Conservation (phyloP, 129 eudicot species). For the Flaveria ramosissima region DNA sequence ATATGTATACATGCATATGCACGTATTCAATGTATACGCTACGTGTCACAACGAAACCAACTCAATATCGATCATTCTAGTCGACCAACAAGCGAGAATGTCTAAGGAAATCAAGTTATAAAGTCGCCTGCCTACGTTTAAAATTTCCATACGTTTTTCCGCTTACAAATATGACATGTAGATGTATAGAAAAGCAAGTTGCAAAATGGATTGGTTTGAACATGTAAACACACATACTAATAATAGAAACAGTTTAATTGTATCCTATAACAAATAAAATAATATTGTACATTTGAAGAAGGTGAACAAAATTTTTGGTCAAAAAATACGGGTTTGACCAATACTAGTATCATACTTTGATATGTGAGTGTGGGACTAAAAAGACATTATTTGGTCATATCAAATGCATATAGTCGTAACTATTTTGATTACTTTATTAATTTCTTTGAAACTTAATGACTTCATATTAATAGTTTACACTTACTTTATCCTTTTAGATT, state of each 20-base stretch:
- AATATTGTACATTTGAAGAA: background rate
- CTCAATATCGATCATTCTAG: background rate
- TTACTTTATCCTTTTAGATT: too few relatives aligned
- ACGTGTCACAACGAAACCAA: background rate
- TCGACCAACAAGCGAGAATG: background rate
- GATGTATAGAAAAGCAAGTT: conserved; percentile 9
- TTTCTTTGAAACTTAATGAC: background rate
- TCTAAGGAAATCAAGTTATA: background rate
- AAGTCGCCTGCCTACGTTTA: background rate
- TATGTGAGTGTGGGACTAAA: conserved; percentile 24
- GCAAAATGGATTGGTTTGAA: conserved; percentile 17
- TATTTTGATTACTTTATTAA: background rate
- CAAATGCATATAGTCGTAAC: background rate
- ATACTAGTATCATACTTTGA: conserved; percentile 1
- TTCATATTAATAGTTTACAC: background rate
- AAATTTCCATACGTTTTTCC: background rate
- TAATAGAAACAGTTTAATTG: background rate
- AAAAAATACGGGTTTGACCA: conserved; percentile 24
- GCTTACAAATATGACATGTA: background rate
- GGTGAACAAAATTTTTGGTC: conserved; percentile 10
- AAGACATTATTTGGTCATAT: conserved; percentile 26
- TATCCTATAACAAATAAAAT: conserved; percentile 5
- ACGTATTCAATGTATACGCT: background rate
- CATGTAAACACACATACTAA: conserved; percentile 28
- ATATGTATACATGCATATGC: background rate